Base-by-base conservation (phyloP, 148 eudicot genomes). In the Vaccinium corymbosum region DNA sequence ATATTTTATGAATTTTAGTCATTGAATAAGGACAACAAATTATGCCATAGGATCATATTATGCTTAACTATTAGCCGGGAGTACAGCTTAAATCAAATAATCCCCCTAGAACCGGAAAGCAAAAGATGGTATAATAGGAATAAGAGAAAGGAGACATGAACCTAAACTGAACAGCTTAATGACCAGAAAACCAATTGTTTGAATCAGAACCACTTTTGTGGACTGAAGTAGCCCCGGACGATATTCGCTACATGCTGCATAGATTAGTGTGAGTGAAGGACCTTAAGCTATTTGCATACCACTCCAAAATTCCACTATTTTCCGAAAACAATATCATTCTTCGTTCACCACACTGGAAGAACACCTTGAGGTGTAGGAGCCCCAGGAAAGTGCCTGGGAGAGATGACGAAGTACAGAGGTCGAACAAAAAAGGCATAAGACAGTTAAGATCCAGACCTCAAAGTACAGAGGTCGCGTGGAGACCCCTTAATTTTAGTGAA, bases 81-180 rank as follows among this genome's bases (percentile, higher is more conserved):
- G 20, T 64, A 56, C 38, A 61, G n/a, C 27, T 80, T 35, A 38
- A 61, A 48, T 56, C 48, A 79, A 25, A 52, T 4, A 71, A 72
- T 25, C n/a, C 20, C 10, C 9, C 10, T 27, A 8, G 61, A 81
- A 81, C 22, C 17, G 32, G 16, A 59, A 80, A 61, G 15, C 7
- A 1, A 78, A 50, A 32, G 38, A 16, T 50, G 49, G 35, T 35
- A 42, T 77, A 61, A 70, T 35, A 35, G 59, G 52, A 68, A 80
- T 22, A 64, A 84, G 78, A 55, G 56, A 55, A 66, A 83, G 32
- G 57, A 49, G 81, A 62, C 38, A 17, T 78, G 75, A 76, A 19
- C 22, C 16, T 29, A 20, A 46, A 55, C n/a, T 29, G 76, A 32
- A 62, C 61, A 61, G 51, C 64, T n/a, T 62, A 16, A 59, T 46